A percentile compares a stretch with the other conserved stretches of the same genome.
phyloP scores from a whole-genome alignment of 345 rosid genomes.

The Fremontodendron californicum region DNA sequence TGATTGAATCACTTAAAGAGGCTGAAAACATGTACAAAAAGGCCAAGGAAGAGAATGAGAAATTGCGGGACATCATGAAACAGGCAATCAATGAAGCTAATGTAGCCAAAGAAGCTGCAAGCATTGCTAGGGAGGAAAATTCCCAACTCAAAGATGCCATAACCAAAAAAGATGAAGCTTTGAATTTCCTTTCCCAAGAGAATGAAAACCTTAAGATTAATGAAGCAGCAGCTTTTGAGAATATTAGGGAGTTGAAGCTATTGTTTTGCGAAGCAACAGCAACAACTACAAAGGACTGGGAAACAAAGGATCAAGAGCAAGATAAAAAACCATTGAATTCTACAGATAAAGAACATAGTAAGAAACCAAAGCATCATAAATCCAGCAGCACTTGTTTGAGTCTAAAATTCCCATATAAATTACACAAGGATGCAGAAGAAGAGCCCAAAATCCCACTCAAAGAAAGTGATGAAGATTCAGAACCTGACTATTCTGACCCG shows the following conservation, averaged over 20 bases:
- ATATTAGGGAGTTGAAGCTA: conserved; percentile 55
- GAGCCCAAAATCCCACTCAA: conserved; percentile 16
- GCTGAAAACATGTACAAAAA: conserved; percentile 41
- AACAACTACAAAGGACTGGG: conserved; percentile 15
- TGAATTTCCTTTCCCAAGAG: conserved; percentile 51
- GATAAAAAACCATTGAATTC: conserved; percentile 28
- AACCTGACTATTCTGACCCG: conserved; percentile 28
- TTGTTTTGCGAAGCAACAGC: conserved; percentile 37
- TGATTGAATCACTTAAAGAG: conserved; percentile 41
- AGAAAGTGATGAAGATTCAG: conserved; percentile 18
- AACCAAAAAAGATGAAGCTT: conserved; percentile 61
- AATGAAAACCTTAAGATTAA: conserved; percentile 54
- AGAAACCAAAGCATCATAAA: conserved; percentile 35
- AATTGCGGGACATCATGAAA: conserved; percentile 67
- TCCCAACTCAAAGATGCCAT: too few species aligned
- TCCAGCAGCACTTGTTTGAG: conserved; percentile 46
- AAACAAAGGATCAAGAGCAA: conserved; percentile 6
- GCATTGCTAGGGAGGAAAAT: too few species aligned
- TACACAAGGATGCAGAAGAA: conserved; percentile 33
- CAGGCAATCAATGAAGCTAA: conserved; percentile 84
- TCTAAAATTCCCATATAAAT: conserved; percentile 38
- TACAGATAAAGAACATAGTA: conserved; percentile 25
- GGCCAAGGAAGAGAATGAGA: conserved; percentile 59
- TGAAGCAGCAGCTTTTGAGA: conserved; percentile 52
- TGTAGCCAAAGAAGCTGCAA: conserved; percentile 83